Percentiles rank a stretch among this genome's conserved stretches.
These are phyloP conservation scores for Quercus mongolica DNA, from an alignment of 306 rosid genomes.

Conservation along the genomic window DNA sequence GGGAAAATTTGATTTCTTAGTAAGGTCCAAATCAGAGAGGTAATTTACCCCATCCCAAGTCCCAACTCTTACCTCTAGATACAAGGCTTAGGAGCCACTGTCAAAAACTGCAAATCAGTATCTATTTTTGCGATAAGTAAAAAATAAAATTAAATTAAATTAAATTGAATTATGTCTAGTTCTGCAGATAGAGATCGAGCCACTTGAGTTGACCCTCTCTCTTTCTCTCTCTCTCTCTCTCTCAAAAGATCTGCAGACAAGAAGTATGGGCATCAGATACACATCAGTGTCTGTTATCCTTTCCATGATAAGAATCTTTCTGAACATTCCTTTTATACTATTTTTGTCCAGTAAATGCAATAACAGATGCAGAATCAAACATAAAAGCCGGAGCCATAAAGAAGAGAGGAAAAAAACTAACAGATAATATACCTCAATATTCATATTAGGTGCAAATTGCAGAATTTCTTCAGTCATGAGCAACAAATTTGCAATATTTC, in stretches of 20 bases:
- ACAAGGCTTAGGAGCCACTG: neutral
- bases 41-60: neutral
- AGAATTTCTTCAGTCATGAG: neutral
- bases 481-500: neutral
- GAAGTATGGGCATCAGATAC: no score
- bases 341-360: neutral
- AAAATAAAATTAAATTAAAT: no score
- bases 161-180: no score
- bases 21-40: no score
- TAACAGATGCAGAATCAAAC: neutral
- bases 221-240: no score
- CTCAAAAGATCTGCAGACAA: no score
- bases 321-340: neutral
- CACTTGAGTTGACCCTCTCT: no score
- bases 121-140: no score
- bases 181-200: no score
- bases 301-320: neutral
- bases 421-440: neutral
- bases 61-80: neutral
- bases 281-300: neutral
- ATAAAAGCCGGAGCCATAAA: neutral
- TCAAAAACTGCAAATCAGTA: neutral
- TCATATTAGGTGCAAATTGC: neutral
- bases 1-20: no score
- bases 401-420: neutral